phyloP scores from a whole-genome alignment of 805 yeast genomes.

The Monosporozyma aerobia region DNA sequence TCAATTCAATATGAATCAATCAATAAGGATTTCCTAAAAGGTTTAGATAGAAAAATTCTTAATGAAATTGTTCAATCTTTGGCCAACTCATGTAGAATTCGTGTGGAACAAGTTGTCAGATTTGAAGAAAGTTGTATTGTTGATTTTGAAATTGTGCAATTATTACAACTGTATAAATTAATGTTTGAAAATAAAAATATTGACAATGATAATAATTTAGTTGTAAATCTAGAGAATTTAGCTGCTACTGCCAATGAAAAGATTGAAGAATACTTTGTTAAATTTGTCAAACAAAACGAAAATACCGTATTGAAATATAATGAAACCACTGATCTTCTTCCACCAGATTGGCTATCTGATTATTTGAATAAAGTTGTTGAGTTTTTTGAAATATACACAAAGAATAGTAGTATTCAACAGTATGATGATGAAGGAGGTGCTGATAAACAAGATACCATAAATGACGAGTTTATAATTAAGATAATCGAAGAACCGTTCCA shows the following conservation, averaged over 20 bases:
- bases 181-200: conserved; percentile 48
- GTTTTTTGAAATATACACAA: conserved; percentile 48
- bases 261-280: conserved; percentile 12
- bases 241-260: conserved; percentile 14
- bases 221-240: conserved; percentile 14
- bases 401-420: conserved; percentile 10
- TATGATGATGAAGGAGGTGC: conserved; percentile 20
- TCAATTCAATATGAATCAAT: conserved; percentile 11
- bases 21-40: conserved; percentile 17
- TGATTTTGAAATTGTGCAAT: conserved; percentile 49
- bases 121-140: conserved; percentile 50
- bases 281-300: conserved; percentile 21
- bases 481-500: conserved; percentile 36
- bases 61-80: conserved; percentile 27
- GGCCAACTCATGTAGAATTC: conserved; percentile 46
- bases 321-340: conserved; percentile 45
- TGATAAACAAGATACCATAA: conserved; percentile 22
- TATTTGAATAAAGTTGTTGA: conserved; percentile 41
- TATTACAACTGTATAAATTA: conserved; percentile 57
- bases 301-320: neutral
- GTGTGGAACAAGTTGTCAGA: conserved; percentile 59
- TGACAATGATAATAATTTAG: conserved; percentile 13
- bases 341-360: conserved; percentile 80
- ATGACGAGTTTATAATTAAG: conserved; percentile 32
- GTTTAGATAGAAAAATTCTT: conserved; percentile 21